Evolutionary conservation across 2,329 filamentous ascomycete genomes (phyloP).

Genomic region (Boeremia lycopersici): DNA sequence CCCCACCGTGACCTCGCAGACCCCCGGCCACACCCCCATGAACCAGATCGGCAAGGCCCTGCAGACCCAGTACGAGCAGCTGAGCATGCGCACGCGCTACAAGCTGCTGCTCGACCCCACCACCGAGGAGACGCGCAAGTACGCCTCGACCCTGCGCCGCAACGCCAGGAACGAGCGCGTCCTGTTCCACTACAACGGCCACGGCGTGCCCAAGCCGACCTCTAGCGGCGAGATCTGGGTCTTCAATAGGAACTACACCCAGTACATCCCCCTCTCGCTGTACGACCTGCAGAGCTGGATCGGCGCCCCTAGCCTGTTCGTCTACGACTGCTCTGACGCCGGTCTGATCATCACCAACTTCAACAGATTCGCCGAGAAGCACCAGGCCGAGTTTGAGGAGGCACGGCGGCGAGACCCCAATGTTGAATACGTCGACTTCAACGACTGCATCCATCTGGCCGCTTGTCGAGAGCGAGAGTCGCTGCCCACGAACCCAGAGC

Average conservation of each 20-base stretch:
- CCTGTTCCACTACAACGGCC: constrained; percentile 98
- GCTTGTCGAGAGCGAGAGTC: constrained; percentile 91
- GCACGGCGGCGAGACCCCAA: constrained; percentile 76
- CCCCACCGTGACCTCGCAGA: constrained; percentile 76
- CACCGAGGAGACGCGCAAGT: constrained; percentile 96
- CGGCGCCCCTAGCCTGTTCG: constrained; percentile 91
- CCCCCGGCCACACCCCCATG: constrained; percentile 76
- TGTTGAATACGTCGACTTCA: constrained; percentile 66
- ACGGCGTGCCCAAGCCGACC: constrained; percentile 94
- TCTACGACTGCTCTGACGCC: constrained; percentile 97
- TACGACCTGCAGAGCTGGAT: constrained; percentile 97
- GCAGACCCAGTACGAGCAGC: constrained; percentile 94
- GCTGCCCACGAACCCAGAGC: constrained; percentile 88
- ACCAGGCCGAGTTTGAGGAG: constrained; percentile 86
- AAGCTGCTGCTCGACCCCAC: constrained; percentile 97
- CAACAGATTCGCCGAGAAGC: constrained; percentile 91
- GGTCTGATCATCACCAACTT: constrained; percentile 96
- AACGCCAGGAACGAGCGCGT: constrained; percentile 97
- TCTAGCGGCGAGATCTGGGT: constrained; percentile 98
- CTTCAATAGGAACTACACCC: constrained; percentile 98
- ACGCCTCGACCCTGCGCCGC: constrained; percentile 84
- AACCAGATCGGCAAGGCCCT: constrained; percentile 95
- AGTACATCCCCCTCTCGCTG: constrained; percentile 95
- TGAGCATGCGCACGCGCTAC: constrained; percentile 94
- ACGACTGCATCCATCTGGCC: constrained; percentile 89